These are phyloP conservation scores for Leccinum fallax DNA, from an alignment of 1,284 basidiomycete species.

Conservation along the genomic window DNA sequence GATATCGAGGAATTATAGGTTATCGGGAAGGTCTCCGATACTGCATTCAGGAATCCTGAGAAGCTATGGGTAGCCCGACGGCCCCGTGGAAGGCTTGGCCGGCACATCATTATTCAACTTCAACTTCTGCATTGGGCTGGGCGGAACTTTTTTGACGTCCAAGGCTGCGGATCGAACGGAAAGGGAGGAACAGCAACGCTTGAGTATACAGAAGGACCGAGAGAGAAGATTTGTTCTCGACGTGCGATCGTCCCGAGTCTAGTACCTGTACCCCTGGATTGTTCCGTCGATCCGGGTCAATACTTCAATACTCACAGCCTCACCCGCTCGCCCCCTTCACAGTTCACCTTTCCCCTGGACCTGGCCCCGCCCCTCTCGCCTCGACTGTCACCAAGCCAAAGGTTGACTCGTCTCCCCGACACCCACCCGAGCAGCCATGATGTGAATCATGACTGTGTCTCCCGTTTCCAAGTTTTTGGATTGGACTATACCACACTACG, in stretches of 20 bases:
- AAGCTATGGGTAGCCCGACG: too few species aligned
- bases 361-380: neutral
- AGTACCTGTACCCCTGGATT: neutral
- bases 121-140: neutral
- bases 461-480: too few species aligned
- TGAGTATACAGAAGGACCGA: neutral
- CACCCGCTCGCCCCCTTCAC: neutral
- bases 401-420: too few species aligned
- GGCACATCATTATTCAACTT: neutral
- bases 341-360: neutral
- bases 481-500: neutral
- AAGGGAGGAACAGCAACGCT: neutral
- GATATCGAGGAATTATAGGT: neutral
- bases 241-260: neutral
- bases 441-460: too few species aligned
- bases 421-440: too few species aligned
- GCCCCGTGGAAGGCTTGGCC: too few species aligned
- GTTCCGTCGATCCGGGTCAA: neutral
- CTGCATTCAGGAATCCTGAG: neutral
- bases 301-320: neutral
- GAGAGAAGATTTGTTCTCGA: neutral
- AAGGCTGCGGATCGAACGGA: neutral
- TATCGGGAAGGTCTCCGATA: neutral
- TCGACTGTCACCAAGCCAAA: neutral
- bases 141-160: neutral